Evolutionary conservation across 441 rosid species (phyloP).

Genomic region (Breynia disticha): DNA sequence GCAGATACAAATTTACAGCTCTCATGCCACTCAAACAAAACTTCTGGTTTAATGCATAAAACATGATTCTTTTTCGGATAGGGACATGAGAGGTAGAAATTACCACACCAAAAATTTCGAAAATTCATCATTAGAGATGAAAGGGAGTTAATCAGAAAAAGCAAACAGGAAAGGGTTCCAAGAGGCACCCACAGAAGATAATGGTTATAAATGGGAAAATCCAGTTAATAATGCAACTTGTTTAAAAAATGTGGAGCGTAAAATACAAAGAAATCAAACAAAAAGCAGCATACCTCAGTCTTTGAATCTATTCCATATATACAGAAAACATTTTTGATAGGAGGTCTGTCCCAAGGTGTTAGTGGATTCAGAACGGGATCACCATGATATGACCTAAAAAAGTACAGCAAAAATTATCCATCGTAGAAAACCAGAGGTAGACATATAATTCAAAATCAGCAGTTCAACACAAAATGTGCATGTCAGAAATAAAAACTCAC

Average conservation of each 20-base stretch:
- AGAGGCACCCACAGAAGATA: too few species aligned
- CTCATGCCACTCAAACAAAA: constrained; percentile 1
- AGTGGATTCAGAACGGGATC: constrained; percentile 93
- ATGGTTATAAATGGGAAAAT: too few species aligned
- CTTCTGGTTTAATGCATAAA: constrained; percentile 4
- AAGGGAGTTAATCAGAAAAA: too few species aligned
- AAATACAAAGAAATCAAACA: background rate
- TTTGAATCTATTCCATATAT: constrained; percentile 79
- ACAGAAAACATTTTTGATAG: constrained; percentile 89
- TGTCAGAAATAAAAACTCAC: too few species aligned
- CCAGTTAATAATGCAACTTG: too few species aligned
- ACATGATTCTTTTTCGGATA: background rate
- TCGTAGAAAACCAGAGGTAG: too few species aligned
- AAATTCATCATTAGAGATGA: too few species aligned
- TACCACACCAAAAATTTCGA: too few species aligned
- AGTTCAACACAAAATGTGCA: too few species aligned
- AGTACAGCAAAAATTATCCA: constrained; percentile 6
- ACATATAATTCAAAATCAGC: too few species aligned
- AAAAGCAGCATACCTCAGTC: constrained; percentile 68
- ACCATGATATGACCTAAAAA: constrained; percentile 73
- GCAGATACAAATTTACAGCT: background rate
- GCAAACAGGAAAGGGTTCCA: too few species aligned
- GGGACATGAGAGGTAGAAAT: background rate
- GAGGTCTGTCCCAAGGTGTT: constrained; percentile 98
- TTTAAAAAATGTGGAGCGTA: too few species aligned